phyloP scores from a whole-genome alignment of 2,329 filamentous ascomycete genomes.

The Phoma sp. region DNA sequence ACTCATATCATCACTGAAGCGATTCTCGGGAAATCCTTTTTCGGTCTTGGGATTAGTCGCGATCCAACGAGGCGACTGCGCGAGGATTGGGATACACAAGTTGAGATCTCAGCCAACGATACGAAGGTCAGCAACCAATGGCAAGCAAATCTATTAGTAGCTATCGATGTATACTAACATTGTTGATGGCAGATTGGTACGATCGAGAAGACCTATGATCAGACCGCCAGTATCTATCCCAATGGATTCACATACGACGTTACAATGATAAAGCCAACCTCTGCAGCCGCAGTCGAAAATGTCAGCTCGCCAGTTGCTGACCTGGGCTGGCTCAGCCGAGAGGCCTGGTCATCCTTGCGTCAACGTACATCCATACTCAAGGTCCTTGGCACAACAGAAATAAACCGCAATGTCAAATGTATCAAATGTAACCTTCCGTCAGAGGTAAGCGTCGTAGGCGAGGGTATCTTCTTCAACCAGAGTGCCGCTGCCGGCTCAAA shows the following conservation, averaged over 20 bases:
- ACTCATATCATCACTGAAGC: slow-evolving; percentile 32
- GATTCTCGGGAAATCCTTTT: slow-evolving; percentile 24
- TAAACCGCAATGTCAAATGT: slow-evolving; percentile 16
- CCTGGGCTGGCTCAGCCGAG: slow-evolving; percentile 26
- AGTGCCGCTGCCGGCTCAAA: slow-evolving; percentile 8
- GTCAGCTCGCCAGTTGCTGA: slow-evolving; percentile 19
- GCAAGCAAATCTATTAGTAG: too few species aligned
- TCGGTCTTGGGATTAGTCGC: slow-evolving; percentile 12
- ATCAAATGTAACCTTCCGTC: slow-evolving; percentile 18
- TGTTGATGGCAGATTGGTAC: slow-evolving; percentile 21
- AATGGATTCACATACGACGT: slow-evolving; percentile 29
- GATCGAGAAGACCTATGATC: slow-evolving; percentile 26
- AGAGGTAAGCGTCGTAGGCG: slow-evolving; percentile 25
- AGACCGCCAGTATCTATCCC: slow-evolving; percentile 22
- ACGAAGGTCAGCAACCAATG: slow-evolving; percentile 19
- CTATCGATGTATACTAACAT: too few species aligned
- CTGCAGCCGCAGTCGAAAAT: slow-evolving; percentile 1
- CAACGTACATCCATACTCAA: slow-evolving; percentile 21
- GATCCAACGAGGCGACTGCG: slow-evolving; percentile 16
- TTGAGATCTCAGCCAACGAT: slow-evolving; percentile 29
- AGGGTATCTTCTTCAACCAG: slow-evolving; percentile 31
- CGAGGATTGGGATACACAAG: slow-evolving; percentile 29
- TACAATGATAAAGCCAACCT: slow-evolving; percentile 21
- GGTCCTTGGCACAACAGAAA: slow-evolving; percentile 19
- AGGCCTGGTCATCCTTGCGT: slow-evolving; percentile 20